Evolutionary conservation across 176 grass and related monocot species (phyloP), one percentile per base, ranked within the genome.

Genomic region (Pontederia paniculata): DNA sequence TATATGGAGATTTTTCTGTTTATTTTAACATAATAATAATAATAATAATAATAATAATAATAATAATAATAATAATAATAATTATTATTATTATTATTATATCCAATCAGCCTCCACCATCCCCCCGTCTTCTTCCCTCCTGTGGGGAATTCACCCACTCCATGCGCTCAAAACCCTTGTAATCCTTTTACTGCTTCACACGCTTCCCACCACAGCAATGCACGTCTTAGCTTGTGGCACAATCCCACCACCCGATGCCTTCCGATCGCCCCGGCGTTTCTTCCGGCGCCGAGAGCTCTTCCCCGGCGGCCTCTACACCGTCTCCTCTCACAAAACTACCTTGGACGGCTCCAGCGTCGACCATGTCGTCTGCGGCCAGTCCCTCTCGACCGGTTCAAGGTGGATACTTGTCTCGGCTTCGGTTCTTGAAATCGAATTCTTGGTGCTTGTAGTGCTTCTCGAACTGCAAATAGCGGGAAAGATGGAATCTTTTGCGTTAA

Each of bases 241-340:
- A 37, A 37, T 37, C 3, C 70, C 64, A 54, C 65, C 69, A 12
- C 60, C 66, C 60, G 49, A 67, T 10, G 45, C 65, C 23, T 66
- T 62, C 50, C 55, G 50, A 42, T 48, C 69, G 16, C 59, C 77
- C 45, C 66, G 17, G 14, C 54, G 65, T 9, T 44, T 64, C 20
- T 21, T 80, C 55, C 57, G 69, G 45, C 60, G 80, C 45, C 76
- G 80, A 48, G 74, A 74, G 49, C 45, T 77, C 19, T 50, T 83
- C 41, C 10, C 54, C 45, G 69, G 66, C 21, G 65, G 72, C 45
- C 64, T 67, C 68, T 52, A 64, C 58, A 76, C 70, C 37, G 19
- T 63, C 20, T 73, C 45, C 19, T 52, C 59, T 6, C 58, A 17
- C 9, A 52, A 50, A 28, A 23, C 5, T 50, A 15, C 2, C 9